phyloP scores from a whole-genome alignment of 1,139 yeast genomes.

The Kodamaea ohmeri region DNA sequence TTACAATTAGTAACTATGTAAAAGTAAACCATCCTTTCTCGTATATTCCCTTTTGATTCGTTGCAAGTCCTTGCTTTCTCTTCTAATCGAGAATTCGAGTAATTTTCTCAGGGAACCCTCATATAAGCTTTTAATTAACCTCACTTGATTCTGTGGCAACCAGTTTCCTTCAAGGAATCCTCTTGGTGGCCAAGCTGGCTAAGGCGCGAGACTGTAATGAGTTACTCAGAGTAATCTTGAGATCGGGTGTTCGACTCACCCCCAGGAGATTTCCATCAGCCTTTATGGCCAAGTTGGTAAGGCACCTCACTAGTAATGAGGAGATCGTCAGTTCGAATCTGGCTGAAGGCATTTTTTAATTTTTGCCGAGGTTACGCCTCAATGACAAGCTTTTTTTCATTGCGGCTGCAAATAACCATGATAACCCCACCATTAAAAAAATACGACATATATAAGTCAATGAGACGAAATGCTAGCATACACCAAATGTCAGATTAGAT shows the following conservation, averaged over 20 bases:
- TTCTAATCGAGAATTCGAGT: not conserved
- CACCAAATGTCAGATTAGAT: too few species aligned
- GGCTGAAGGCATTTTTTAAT: constrained; percentile 70
- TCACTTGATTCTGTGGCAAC: too few species aligned
- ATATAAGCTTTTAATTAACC: too few species aligned
- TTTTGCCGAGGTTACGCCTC: constrained; percentile 17
- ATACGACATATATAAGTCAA: too few species aligned
- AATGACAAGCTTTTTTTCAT: too few species aligned
- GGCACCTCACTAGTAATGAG: constrained; percentile 92
- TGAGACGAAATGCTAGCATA: too few species aligned
- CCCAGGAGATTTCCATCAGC: constrained; percentile 55
- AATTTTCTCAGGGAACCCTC: too few species aligned
- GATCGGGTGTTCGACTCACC: constrained; percentile 86
- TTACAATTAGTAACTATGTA: too few species aligned
- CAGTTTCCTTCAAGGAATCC: constrained; percentile 20
- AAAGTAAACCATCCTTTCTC: too few species aligned
- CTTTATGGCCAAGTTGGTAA: constrained; percentile 37
- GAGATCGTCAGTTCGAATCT: constrained; percentile 89
- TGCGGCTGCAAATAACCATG: too few species aligned
- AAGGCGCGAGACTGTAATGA: constrained; percentile 80
- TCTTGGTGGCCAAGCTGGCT: constrained; percentile 80
- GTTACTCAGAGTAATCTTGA: constrained; percentile 56
- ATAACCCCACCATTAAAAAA: too few species aligned
- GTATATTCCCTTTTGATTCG: too few species aligned
- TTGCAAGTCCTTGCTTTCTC: not conserved